Percentiles rank a stretch among this genome's conserved stretches.
Conservation (phyloP, 352 stramenopile species). For the Phytophthora sojae region DNA sequence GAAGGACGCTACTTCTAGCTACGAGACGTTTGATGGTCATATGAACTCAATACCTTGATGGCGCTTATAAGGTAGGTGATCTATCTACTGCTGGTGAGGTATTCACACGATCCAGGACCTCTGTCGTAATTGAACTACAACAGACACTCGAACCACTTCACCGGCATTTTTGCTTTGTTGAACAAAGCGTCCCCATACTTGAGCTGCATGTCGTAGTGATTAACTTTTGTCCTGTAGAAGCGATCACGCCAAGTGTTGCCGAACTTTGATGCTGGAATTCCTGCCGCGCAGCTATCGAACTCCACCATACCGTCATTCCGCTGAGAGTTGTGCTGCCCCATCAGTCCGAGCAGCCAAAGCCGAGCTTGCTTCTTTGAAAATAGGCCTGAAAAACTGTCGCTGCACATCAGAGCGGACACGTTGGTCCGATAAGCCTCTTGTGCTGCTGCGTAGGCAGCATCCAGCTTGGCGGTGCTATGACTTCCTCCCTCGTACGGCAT, state of each 20-base stretch:
- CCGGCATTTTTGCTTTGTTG: slow-evolving; percentile 29
- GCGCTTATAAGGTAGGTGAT: no score
- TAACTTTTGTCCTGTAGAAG: slow-evolving; percentile 42
- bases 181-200: slow-evolving; percentile 39
- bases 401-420: slow-evolving; percentile 36
- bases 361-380: slow-evolving; percentile 10
- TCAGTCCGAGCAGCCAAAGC: slow-evolving; percentile 21
- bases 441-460: slow-evolving; percentile 24
- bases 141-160: slow-evolving; percentile 48
- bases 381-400: slow-evolving; percentile 27
- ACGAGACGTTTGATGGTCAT: no score
- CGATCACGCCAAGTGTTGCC: slow-evolving; percentile 22
- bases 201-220: slow-evolving; percentile 50
- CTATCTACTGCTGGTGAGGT: no score
- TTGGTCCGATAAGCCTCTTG: slow-evolving; percentile 30
- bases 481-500: slow-evolving; percentile 32
- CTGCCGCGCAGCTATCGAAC: slow-evolving; percentile 37
- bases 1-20: no score
- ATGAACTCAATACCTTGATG: no score
- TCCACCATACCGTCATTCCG: slow-evolving; percentile 44
- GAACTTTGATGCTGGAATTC: slow-evolving; percentile 34
- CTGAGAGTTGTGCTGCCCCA: slow-evolving; percentile 3
- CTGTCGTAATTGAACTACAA: not conserved
- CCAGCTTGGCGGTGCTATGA: slow-evolving; percentile 12
- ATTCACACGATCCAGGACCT: not conserved